These are phyloP conservation scores for Lodderomyces margitis DNA, from an alignment of 1,139 yeast genomes.

Conservation along the genomic window DNA sequence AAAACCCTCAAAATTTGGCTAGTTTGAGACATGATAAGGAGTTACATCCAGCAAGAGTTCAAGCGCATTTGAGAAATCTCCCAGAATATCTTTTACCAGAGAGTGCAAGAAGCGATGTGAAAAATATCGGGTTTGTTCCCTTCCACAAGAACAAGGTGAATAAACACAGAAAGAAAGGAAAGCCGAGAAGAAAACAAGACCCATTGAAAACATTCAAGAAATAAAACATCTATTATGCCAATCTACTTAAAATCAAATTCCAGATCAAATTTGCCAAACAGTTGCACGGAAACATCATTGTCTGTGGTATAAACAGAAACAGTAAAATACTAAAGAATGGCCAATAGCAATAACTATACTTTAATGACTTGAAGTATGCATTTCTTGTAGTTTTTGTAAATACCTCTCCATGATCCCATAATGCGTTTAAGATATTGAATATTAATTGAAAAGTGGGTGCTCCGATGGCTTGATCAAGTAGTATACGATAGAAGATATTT, in stretches of 20 bases:
- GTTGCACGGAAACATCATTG: constrained; percentile 55
- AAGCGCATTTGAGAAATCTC: constrained; percentile 82
- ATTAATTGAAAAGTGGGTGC: constrained; percentile 53
- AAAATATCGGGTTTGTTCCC: constrained; percentile 73
- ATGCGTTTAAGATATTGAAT: constrained; percentile 46
- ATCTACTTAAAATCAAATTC: constrained; percentile 50
- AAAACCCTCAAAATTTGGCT: constrained; percentile 92
- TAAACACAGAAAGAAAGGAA: constrained; percentile 39
- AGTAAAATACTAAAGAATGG: constrained; percentile 53
- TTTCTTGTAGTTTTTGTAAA: constrained; percentile 22
- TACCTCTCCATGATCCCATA: constrained; percentile 56
- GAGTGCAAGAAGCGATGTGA: constrained; percentile 60
- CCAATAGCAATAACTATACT: constrained; percentile 57
- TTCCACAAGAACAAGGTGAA: constrained; percentile 58
- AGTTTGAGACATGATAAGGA: constrained; percentile 91
- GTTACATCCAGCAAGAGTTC: constrained; percentile 78
- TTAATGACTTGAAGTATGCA: constrained; percentile 47
- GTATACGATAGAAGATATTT: constrained; percentile 34
- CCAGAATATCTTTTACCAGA: constrained; percentile 91
- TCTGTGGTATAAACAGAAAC: constrained; percentile 47
- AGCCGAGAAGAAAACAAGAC: constrained; percentile 51
- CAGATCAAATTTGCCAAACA: constrained; percentile 57
- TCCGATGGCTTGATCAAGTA: constrained; percentile 55
- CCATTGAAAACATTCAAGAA: constrained; percentile 59
- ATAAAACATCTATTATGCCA: constrained; percentile 15